These are phyloP conservation scores for Cercospora nicotianae DNA, from an alignment of 2,329 filamentous ascomycete genomes.

Conservation along the genomic window DNA sequence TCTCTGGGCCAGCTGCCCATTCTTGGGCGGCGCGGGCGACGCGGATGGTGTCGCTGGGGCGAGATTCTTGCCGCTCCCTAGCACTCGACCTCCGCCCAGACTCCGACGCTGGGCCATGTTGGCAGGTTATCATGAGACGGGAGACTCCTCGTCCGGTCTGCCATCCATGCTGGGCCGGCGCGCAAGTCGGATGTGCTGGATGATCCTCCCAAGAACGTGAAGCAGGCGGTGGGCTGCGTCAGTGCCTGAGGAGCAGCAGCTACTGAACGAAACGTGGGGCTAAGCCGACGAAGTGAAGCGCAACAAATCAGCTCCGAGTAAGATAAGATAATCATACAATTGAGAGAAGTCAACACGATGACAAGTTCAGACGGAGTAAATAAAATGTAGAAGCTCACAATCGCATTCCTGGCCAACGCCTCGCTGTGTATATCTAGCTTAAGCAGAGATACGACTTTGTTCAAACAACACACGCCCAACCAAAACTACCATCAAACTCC, in stretches of 20 bases:
- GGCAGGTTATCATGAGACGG: background rate
- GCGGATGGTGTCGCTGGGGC: conserved; percentile 61
- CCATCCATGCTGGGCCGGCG: conserved; percentile 13
- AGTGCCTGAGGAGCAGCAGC: conserved; percentile 3
- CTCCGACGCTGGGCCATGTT: conserved; percentile 76
- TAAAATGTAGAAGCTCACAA: background rate
- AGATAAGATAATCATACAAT: conserved; percentile 6
- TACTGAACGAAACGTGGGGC: conserved; percentile 1
- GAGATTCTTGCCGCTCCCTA: conserved; percentile 82
- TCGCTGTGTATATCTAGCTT: conserved; percentile 1
- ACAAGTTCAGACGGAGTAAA: background rate
- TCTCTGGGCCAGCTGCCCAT: conserved; percentile 39
- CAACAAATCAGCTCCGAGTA: background rate
- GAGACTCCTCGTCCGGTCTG: background rate
- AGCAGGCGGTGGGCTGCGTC: background rate
- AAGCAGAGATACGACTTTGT: background rate
- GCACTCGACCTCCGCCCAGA: conserved; percentile 85
- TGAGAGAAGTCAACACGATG: too few species aligned
- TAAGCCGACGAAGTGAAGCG: background rate
- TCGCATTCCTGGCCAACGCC: conserved; percentile 2
- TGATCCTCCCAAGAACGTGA: background rate
- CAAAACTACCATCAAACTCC: conserved; percentile 51
- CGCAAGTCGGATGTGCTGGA: conserved; percentile 5
- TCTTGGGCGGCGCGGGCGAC: conserved; percentile 55
- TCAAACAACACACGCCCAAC: conserved; percentile 41